Percentiles rank a stretch among this genome's conserved stretches.
Evolutionary conservation across 2,329 filamentous ascomycete species (phyloP).

Genomic region (Curvularia spicifera): DNA sequence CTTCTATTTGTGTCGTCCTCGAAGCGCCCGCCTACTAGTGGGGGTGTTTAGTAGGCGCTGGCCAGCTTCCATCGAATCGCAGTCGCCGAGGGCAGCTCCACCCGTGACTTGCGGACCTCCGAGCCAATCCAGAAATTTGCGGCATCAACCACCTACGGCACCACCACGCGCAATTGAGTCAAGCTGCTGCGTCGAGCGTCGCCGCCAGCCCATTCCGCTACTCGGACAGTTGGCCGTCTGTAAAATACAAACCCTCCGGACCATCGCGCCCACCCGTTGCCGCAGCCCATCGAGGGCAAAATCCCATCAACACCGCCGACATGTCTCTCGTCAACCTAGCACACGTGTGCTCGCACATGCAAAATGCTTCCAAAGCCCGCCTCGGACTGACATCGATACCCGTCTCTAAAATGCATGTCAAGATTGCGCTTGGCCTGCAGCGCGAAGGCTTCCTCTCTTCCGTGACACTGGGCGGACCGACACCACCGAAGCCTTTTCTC

Average conservation of each 20-base stretch:
- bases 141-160: constrained; percentile 26
- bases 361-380: constrained; percentile 84
- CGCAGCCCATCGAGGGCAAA: constrained; percentile 41
- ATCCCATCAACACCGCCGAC: constrained; percentile 26
- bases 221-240: not conserved
- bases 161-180: constrained; percentile 34
- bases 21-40: constrained; percentile 41
- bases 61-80: constrained; percentile 26
- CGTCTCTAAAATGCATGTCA: constrained; percentile 80
- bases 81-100: constrained; percentile 18
- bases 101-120: constrained; percentile 39
- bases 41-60: constrained; percentile 25
- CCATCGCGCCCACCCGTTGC: constrained; percentile 20
- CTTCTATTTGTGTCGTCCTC: constrained; percentile 46
- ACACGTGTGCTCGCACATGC: constrained; percentile 86
- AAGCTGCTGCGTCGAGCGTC: constrained; percentile 16
- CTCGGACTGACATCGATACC: constrained; percentile 84
- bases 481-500: constrained; percentile 53
- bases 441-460: constrained; percentile 81
- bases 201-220: constrained; percentile 3
- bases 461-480: constrained; percentile 74
- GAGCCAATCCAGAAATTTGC: constrained; percentile 42
- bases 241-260: not conserved
- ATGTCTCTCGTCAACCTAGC: constrained; percentile 79
- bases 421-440: constrained; percentile 77